Evolutionary conservation across 1,284 basidiomycete species (phyloP).

Genomic region (Cutaneotrichosporon sp.): DNA sequence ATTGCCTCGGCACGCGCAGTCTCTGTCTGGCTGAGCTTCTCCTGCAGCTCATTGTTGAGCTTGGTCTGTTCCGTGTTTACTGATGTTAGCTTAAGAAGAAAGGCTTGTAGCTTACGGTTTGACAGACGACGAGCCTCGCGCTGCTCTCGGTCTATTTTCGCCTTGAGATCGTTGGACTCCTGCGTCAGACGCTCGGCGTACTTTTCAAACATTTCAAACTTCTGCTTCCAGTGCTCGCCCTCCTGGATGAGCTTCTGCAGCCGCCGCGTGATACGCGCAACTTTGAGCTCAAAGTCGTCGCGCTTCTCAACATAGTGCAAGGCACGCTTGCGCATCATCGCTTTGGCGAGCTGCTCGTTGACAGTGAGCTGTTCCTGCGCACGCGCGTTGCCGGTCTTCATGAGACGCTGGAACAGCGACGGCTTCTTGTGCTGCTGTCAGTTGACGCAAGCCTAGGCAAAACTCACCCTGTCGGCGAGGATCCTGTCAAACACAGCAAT

Average conservation of each 20-base stretch:
- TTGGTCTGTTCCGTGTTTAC: slow-evolving; percentile 34
- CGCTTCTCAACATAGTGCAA: slow-evolving; percentile 82
- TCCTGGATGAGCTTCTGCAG: slow-evolving; percentile 50
- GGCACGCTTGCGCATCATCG: slow-evolving; percentile 61
- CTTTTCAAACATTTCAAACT: slow-evolving; percentile 50
- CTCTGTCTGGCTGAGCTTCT: slow-evolving; percentile 42
- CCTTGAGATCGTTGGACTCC: slow-evolving; percentile 49
- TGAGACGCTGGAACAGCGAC: slow-evolving; percentile 77
- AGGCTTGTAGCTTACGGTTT: slow-evolving; percentile 19
- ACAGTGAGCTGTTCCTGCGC: slow-evolving; percentile 66
- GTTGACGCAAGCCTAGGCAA: slow-evolving; percentile 15
- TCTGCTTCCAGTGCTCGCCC: slow-evolving; percentile 50
- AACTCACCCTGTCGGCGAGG: slow-evolving; percentile 70
- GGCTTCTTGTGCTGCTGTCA: slow-evolving; percentile 71
- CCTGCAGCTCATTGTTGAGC: slow-evolving; percentile 35
- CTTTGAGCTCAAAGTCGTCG: slow-evolving; percentile 81
- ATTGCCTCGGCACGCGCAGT: slow-evolving; percentile 41
- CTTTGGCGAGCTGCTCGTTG: slow-evolving; percentile 75
- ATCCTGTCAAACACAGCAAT: slow-evolving; percentile 84
- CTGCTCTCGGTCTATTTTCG: slow-evolving; percentile 49
- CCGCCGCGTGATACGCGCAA: slow-evolving; percentile 41
- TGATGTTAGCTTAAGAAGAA: slow-evolving; percentile 4
- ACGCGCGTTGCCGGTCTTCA: slow-evolving; percentile 59
- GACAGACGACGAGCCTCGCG: slow-evolving; percentile 47
- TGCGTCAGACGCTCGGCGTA: slow-evolving; percentile 49